Evolutionary conservation across 1,284 basidiomycete genomes (phyloP).

Genomic region (Psilocybe mexicana): DNA sequence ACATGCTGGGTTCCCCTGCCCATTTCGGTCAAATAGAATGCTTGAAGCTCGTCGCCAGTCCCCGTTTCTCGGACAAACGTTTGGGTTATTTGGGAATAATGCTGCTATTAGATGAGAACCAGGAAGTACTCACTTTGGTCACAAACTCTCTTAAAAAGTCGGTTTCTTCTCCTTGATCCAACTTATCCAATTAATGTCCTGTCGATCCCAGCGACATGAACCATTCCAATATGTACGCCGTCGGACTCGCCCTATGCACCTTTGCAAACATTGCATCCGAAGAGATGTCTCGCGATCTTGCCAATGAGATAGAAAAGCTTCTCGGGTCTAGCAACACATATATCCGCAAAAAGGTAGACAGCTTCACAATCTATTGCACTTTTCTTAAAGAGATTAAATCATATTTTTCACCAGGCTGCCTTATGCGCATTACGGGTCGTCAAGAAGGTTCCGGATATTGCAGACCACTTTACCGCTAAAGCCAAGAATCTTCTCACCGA

Average conservation of each 20-base stretch:
- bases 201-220: constrained; percentile 87
- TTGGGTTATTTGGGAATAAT: constrained; percentile 98
- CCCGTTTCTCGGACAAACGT: constrained; percentile 95
- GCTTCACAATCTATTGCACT: not conserved
- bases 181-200: constrained; percentile 12
- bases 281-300: constrained; percentile 96
- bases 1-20: constrained; percentile 99
- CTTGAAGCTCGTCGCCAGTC: constrained; percentile 97
- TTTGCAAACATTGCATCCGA: constrained; percentile 99
- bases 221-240: constrained; percentile 98
- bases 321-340: constrained; percentile 98
- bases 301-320: constrained; percentile 97
- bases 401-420: constrained; percentile 65
- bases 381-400: not conserved
- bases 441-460: constrained; percentile 94
- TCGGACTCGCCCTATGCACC: constrained; percentile 95
- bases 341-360: constrained; percentile 92
- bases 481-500: constrained; percentile 92
- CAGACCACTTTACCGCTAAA: constrained; percentile 90
- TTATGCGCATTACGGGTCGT: constrained; percentile 96
- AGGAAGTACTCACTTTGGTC: constrained; percentile 96
- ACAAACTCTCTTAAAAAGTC: constrained; percentile 99
- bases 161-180: constrained; percentile 30
- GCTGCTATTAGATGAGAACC: constrained; percentile 96
- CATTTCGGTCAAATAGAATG: constrained; percentile 99